Conservation (phyloP, 2,329 filamentous ascomycete species). For the Pyrenochaeta sp. region DNA sequence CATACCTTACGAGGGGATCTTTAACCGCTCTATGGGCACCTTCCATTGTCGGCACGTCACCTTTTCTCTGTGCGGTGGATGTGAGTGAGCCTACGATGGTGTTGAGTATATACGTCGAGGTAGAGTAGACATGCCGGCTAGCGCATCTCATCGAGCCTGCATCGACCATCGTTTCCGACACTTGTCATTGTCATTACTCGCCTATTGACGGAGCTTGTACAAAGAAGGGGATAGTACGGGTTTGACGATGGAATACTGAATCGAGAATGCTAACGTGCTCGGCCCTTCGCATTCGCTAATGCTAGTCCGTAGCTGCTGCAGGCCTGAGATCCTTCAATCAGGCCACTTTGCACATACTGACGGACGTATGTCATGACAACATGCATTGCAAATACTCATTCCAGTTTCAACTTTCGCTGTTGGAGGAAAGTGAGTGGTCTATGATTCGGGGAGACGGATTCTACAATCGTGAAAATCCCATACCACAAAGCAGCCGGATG, state of each 20-base stretch:
- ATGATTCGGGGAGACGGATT: neutral
- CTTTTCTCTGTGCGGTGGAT: neutral
- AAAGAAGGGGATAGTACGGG: neutral
- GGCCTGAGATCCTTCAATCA: slow-evolving; percentile 2
- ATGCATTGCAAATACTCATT: neutral
- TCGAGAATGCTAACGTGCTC: neutral
- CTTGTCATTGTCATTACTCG: neutral
- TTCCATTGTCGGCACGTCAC: neutral
- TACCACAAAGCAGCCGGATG: neutral
- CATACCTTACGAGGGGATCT: neutral
- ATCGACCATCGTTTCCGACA: neutral
- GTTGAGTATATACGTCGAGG: neutral
- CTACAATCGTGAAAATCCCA: neutral
- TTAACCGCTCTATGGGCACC: neutral
- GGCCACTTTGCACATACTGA: neutral
- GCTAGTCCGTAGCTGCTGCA: neutral
- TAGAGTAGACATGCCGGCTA: neutral
- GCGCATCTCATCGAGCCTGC: neutral
- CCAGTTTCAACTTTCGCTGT: neutral
- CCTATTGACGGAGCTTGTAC: no score
- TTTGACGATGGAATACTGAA: neutral
- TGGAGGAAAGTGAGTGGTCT: neutral
- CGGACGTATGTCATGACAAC: neutral
- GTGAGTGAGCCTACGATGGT: neutral
- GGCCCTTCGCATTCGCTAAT: neutral